These are phyloP conservation scores for Boletus huronensis DNA, from an alignment of 768 basidiomycete genomes.

Conservation along the genomic window DNA sequence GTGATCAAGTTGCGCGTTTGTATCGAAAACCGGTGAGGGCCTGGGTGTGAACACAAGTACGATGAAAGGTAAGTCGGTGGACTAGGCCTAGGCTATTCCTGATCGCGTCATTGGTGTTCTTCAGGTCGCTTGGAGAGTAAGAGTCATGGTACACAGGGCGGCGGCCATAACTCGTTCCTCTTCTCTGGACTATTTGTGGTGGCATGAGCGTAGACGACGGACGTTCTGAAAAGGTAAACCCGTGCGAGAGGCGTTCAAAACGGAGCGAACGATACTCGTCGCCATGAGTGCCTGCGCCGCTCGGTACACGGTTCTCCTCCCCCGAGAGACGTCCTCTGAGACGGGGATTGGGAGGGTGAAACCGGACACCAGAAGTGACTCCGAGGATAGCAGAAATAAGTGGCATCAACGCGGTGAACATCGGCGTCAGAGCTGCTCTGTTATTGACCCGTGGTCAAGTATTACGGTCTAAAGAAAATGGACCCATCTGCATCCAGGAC, in stretches of 20 bases:
- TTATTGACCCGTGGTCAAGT: background rate
- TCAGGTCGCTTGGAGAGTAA: background rate
- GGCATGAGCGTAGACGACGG: background rate
- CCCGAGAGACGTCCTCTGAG: background rate
- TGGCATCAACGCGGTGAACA: background rate
- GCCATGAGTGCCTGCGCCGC: background rate
- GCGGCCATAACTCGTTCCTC: background rate
- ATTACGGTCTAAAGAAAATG: background rate
- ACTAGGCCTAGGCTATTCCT: background rate
- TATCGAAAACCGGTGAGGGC: background rate
- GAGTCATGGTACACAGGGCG: background rate
- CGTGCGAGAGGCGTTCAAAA: background rate
- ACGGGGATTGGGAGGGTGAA: background rate
- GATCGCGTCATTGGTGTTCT: background rate
- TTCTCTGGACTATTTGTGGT: background rate
- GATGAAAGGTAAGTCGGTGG: background rate
- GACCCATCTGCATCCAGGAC: background rate
- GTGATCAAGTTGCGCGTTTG: background rate
- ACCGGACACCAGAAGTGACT: constrained; percentile 1
- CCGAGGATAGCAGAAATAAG: too few species aligned
- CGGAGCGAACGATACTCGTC: background rate
- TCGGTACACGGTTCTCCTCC: background rate
- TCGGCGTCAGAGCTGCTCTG: background rate
- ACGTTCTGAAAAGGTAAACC: background rate
- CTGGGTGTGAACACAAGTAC: background rate